phyloP scores from a whole-genome alignment of 2,329 filamentous ascomycete species.

The Paracorniculantispora psalliotae region DNA sequence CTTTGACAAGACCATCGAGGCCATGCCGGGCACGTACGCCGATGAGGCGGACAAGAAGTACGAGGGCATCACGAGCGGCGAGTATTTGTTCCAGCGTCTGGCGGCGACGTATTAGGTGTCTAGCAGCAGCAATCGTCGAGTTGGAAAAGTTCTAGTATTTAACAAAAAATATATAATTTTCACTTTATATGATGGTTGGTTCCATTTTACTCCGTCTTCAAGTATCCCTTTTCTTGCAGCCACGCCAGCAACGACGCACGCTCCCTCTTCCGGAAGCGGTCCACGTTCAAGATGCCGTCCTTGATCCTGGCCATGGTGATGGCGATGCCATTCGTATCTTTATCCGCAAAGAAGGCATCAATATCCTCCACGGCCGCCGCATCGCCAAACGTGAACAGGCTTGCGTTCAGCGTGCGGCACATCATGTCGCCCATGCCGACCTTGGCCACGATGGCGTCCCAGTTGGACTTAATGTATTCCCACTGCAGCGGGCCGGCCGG shows the following conservation, averaged over 20 bases:
- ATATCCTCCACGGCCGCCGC: slow-evolving; percentile 69
- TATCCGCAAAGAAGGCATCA: slow-evolving; percentile 74
- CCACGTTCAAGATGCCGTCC: slow-evolving; percentile 42
- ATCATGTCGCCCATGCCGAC: slow-evolving; percentile 80
- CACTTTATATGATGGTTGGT: not conserved
- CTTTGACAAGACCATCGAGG: slow-evolving; percentile 69
- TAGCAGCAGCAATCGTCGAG: not conserved
- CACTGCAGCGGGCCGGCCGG: slow-evolving; percentile 70
- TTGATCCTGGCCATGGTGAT: slow-evolving; percentile 78
- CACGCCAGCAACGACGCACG: not conserved
- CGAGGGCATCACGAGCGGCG: slow-evolving; percentile 66
- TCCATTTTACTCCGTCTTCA: too few species aligned
- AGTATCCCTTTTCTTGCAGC: slow-evolving; percentile 2
- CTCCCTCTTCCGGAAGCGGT: slow-evolving; percentile 5
- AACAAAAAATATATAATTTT: not conserved
- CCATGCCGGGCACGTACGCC: slow-evolving; percentile 70
- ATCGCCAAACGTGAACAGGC: slow-evolving; percentile 73
- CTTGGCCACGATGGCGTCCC: slow-evolving; percentile 65
- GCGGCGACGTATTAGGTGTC: slow-evolving; percentile 60
- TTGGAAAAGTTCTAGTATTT: not conserved
- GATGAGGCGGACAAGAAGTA: slow-evolving; percentile 71
- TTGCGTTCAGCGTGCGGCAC: slow-evolving; percentile 78
- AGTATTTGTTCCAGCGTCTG: slow-evolving; percentile 76
- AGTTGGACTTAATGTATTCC: slow-evolving; percentile 81
- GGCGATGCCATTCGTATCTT: slow-evolving; percentile 81